phyloP scores from a whole-genome alignment of 1,139 yeast genomes.

The Candida buenavistaensis region DNA sequence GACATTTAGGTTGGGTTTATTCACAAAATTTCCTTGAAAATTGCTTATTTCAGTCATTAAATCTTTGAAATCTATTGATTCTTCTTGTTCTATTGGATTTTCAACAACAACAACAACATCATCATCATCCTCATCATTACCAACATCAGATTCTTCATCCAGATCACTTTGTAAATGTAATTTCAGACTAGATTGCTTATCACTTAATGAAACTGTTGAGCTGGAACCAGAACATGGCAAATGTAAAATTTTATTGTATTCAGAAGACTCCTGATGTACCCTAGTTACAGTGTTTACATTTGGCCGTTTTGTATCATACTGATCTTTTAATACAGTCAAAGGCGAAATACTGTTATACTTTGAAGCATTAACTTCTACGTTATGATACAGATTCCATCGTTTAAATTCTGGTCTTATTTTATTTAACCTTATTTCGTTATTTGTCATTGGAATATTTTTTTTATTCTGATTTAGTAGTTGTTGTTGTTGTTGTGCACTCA shows the following conservation, averaged over 20 bases:
- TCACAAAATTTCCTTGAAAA: constrained; percentile 33
- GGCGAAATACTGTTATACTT: constrained; percentile 24
- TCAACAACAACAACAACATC: constrained; percentile 15
- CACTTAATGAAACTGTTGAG: constrained; percentile 18
- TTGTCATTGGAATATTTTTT: constrained; percentile 12
- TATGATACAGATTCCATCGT: constrained; percentile 24
- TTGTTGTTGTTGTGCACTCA: constrained; percentile 1
- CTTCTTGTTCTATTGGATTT: constrained; percentile 13
- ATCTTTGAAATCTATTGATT: constrained; percentile 16
- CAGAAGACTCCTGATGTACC: constrained; percentile 13
- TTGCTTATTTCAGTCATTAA: constrained; percentile 33
- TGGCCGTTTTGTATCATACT: constrained; percentile 30
- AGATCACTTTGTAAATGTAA: constrained; percentile 26
- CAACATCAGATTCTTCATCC: constrained; percentile 29
- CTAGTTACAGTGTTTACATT: constrained; percentile 5
- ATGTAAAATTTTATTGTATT: constrained; percentile 16
- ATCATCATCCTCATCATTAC: constrained; percentile 27
- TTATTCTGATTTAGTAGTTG: constrained; percentile 5
- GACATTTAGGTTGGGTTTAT: constrained; percentile 18
- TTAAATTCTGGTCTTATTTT: constrained; percentile 22
- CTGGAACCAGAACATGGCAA: constrained; percentile 21
- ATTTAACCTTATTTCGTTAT: not conserved
- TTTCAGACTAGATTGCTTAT: not conserved
- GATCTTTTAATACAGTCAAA: constrained; percentile 29
- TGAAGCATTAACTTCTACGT: constrained; percentile 4